Conservation (phyloP, 441 rosid species). For the Arabidopsis hybrid region DNA sequence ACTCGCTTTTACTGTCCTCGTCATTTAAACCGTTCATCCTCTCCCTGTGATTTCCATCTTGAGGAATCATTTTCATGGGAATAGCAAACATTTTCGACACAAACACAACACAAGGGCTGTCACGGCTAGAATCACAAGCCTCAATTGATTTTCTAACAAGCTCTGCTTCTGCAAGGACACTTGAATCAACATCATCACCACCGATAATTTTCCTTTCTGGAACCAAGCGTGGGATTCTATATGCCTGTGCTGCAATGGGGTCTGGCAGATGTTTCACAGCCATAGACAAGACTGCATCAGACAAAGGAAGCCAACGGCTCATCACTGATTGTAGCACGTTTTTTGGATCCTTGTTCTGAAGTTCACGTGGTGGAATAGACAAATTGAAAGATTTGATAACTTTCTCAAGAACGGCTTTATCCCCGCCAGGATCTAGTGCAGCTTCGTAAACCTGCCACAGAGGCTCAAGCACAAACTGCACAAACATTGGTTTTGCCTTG, state of each 20-base stretch:
- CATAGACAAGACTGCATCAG: slow-evolving; percentile 89
- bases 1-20: slow-evolving; percentile 63
- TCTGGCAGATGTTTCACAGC: slow-evolving; percentile 85
- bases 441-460: slow-evolving; percentile 90
- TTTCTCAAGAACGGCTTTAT: slow-evolving; percentile 64
- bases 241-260: slow-evolving; percentile 78
- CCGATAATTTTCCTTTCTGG: slow-evolving; percentile 67
- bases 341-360: slow-evolving; percentile 90
- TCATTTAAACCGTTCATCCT: slow-evolving; percentile 56
- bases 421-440: slow-evolving; percentile 74
- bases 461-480: slow-evolving; percentile 92
- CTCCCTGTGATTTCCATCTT: slow-evolving; percentile 71
- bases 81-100: slow-evolving; percentile 98
- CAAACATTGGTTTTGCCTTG: slow-evolving; percentile 89
- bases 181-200: slow-evolving; percentile 52
- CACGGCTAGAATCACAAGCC: slow-evolving; percentile 69
- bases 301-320: slow-evolving; percentile 96
- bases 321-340: slow-evolving; percentile 79
- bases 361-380: slow-evolving; percentile 75
- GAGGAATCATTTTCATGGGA: slow-evolving; percentile 82
- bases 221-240: slow-evolving; percentile 72
- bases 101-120: slow-evolving; percentile 80
- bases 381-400: slow-evolving; percentile 78
- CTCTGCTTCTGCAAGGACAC: slow-evolving; percentile 70
- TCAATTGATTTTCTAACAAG: slow-evolving; percentile 78